phyloP scores from a whole-genome alignment of 768 basidiomycete genomes.

The Tricholoma sp. region DNA sequence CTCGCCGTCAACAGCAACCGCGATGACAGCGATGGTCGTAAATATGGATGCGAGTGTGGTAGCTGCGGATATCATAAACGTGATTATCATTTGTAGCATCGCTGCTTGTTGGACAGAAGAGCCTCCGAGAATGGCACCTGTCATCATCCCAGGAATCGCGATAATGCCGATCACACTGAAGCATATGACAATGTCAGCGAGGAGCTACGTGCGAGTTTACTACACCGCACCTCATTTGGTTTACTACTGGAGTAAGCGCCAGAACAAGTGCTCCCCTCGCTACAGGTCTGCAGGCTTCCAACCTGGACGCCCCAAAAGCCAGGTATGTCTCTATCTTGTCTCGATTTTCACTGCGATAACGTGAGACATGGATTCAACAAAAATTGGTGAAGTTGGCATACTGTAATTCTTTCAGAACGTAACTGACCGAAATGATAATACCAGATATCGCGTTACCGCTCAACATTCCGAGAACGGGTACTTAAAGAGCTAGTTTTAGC shows the following conservation, averaged over 20 bases:
- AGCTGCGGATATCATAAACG: constrained; percentile 86
- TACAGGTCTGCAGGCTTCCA: constrained; percentile 80
- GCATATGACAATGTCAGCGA: neutral
- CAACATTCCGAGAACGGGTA: constrained; percentile 84
- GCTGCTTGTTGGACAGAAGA: constrained; percentile 83
- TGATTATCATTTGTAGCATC: constrained; percentile 86
- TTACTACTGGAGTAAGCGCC: constrained; percentile 77
- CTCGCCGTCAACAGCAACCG: constrained; percentile 61
- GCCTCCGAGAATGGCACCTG: constrained; percentile 85
- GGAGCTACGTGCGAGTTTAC: neutral
- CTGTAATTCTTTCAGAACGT: constrained; percentile 71
- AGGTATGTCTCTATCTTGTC: constrained; percentile 87
- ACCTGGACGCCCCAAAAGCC: constrained; percentile 78
- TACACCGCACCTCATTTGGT: constrained; percentile 78
- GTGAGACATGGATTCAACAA: neutral
- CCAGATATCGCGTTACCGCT: constrained; percentile 77
- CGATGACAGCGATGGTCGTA: constrained; percentile 55
- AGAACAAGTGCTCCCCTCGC: constrained; percentile 72
- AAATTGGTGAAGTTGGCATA: constrained; percentile 30
- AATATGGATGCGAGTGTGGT: constrained; percentile 68
- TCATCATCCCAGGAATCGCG: constrained; percentile 87
- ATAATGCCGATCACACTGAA: constrained; percentile 69
- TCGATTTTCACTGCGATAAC: constrained; percentile 56
- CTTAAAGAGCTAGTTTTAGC: constrained; percentile 27
- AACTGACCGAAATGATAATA: constrained; percentile 65